Base-by-base conservation (phyloP, 495 filamentous ascomycete genomes). In the Aspergillus ostianus region DNA sequence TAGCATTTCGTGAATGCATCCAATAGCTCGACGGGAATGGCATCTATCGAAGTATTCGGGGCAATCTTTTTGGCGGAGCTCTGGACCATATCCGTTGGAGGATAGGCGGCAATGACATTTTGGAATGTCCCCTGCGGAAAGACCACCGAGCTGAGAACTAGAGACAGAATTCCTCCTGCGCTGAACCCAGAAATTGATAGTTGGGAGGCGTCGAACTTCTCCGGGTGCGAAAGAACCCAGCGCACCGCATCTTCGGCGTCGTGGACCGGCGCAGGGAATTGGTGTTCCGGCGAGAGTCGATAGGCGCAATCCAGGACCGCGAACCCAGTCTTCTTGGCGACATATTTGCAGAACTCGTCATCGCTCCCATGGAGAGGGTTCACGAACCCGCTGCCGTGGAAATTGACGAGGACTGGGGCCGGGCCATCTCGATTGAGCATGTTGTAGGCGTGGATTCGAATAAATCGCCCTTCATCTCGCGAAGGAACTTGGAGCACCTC, bases 241-340 rank as follows among this genome's bases (percentile, higher is more conserved):
- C 59, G 59, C 21, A 80, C 62, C 4, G 64, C 68, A 53, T 79
- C 75, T 55, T 73, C 66, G 27, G 82, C 86, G 63, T 95, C 91
- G 36, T 95, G 74, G 6, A 95, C 66, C 3, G 88, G 87, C 0
- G 87, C 80, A 4, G 90, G 90, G 70, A 93, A 93, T 2, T 89
- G 82, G 63, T 87, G 66, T 67, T 93, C 88, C 0, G 92, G 92
- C 0, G 90, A 84, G 1, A 95, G 82, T 4, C 91, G 83, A 72
- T 96, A 96, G 2, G 82, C 77, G 4, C 91, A 81, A 53, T 80
- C 77, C 19, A 80, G 53, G 8, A 80, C 74, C 10, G 69, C 68
- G 63, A 77, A 73, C 9, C 58, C 61, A 13, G 77, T 74, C 13
- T 69, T 45, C 10, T 57, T 50, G 57, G 70, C 67, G 53, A 82